These are phyloP conservation scores for Vigna unguiculata DNA, from an alignment of 306 rosid genomes.

Conservation along the genomic window DNA sequence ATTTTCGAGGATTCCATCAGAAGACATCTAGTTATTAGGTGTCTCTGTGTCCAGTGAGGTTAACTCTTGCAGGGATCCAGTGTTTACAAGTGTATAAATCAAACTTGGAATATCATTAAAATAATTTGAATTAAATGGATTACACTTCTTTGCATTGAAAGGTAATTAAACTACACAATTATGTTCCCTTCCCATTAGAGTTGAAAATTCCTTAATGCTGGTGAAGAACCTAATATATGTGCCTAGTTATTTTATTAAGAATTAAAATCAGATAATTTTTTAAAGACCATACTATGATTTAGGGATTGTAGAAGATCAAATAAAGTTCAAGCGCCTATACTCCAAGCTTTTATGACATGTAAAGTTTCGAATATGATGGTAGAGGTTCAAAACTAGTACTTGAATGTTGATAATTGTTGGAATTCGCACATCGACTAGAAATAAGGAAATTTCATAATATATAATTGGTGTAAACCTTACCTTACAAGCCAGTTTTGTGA, in stretches of 20 bases:
- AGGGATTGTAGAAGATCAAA: not conserved
- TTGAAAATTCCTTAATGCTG: not conserved
- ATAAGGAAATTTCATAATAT: too few species aligned
- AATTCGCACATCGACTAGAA: too few species aligned
- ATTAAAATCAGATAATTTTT: not conserved
- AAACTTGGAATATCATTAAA: not conserved
- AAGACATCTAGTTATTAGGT: not conserved
- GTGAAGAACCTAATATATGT: not conserved
- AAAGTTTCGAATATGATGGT: not conserved
- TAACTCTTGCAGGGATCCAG: not conserved
- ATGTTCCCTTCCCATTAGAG: not conserved
- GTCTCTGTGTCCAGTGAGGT: not conserved
- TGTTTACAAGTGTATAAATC: not conserved
- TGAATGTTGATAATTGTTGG: not conserved
- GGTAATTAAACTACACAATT: not conserved
- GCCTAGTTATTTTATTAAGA: not conserved
- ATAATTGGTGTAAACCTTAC: too few species aligned
- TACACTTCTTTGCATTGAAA: not conserved
- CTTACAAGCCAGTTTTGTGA: too few species aligned
- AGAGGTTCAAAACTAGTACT: not conserved
- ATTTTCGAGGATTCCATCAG: too few species aligned
- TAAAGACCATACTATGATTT: not conserved
- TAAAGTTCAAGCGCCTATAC: not conserved
- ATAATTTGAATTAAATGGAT: not conserved
- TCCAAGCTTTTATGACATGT: not conserved